Base-by-base conservation (phyloP, 495 filamentous ascomycete species). In the Penicillium waksmanii region DNA sequence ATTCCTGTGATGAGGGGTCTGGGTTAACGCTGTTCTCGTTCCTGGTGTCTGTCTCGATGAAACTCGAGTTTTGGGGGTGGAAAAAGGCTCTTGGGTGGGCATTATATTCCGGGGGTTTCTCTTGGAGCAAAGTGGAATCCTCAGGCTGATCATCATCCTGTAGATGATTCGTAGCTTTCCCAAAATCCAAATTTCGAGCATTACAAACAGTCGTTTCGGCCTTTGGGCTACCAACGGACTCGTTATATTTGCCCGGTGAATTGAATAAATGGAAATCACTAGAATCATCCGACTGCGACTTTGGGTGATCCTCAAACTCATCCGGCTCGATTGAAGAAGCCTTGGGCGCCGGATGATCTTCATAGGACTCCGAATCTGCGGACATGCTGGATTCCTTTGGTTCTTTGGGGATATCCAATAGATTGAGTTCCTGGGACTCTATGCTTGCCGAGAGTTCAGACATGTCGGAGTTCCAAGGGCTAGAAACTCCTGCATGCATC, bases 1-100 rank as follows among this genome's bases (percentile, higher is more conserved):
- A 8, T 33, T 64, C 61, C 61, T 64, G 62, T 53, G 38, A 55
- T n/a, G 21, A 21, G 27, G 21, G 13, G 51, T 63, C 57, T 56
- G 53, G 53, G 56, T 57, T 36, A 64, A 42, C 38, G 17, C 40
- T 55, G 36, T 53, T 57, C 13, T 62, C 51, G 10, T 65, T 56
- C 21, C 67, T 61, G 12, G 42, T 53, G 31, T 47, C 60, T 38
- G 61, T 3, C 21, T 48, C 35, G 27, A 35, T 35, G 17, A 34
- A 36, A n/a, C 43, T 35, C 15, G 49, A 23, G n/a, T 21, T 46
- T n/a, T 13, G 52, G 19, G 17, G 6, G 11, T 54, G 23, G 7
- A 15, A 54, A 25, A 5, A 27, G 42, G 17, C 8, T 19, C 9
- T n/a, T 6, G 15, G 17, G n/a, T 5, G 8, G n/a, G 17, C 8